Base-by-base conservation (phyloP, 2,329 filamentous ascomycete species). In the Venturia pyrina region DNA sequence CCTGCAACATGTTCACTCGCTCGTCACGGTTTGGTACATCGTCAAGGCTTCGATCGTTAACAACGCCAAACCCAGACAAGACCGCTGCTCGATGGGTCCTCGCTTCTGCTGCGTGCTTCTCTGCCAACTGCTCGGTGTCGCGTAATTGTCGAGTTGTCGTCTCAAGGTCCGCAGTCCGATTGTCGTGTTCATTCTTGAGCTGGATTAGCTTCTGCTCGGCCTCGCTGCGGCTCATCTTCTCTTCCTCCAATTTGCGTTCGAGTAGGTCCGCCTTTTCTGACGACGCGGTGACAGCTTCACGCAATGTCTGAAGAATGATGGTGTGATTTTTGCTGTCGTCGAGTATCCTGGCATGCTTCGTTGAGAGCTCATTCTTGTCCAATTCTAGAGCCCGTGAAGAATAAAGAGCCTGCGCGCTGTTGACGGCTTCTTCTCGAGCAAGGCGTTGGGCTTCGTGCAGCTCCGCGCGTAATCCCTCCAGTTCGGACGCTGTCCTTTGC, bases 31-130 rank as follows among this genome's bases (percentile, higher is more conserved):
- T 80, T 46, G 80, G 81, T 68, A 78, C 77, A 5, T 81, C 78
- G 46, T 78, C 75, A 34, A 82, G 73, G 67, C 86, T 83, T 43
- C 83, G 83, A 1, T 83, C 74, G 0, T 83, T 78, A 10, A 93
- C 84, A 75, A 89, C 92, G 70, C 91, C 89, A 13, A 99, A 82
- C 5, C 95, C 93, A 62, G 87, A 83, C 59, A 98, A 79, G 43
- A 99, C 87, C 28, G 90, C 93, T 70, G 89, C 82, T 32, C 90
- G 90, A 73, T 98, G 93, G 19, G 89, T 89, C 66, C 88, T 85
- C 6, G 95, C 93, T 78, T 99, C 96, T 70, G 87, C 86, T 5
- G 93, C 90, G 75, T 96, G 88, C 70, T 89, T 91, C 72, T 96
- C 90, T 1, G 90, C 90, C 57, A 98, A 78, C 72, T 96, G 91